A percentile compares a stretch with the other conserved stretches of the same genome.
Evolutionary conservation across 2,329 filamentous ascomycete genomes (phyloP).

Genomic region (Ophiosphaerella korrae): DNA sequence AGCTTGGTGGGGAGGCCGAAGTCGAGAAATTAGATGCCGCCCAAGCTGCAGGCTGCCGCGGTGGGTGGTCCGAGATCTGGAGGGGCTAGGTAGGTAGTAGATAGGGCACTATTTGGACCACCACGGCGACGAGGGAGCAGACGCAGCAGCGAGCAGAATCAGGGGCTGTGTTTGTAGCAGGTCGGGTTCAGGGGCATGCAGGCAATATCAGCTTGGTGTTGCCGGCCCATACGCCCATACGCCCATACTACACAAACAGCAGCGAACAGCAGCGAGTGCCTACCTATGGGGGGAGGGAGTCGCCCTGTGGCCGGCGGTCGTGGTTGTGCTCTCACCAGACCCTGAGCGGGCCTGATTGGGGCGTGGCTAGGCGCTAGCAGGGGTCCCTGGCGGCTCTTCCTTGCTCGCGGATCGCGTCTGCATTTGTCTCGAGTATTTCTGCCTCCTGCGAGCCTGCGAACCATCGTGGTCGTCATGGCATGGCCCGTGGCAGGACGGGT

Average conservation of each 20-base stretch:
- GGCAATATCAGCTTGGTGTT: too few relatives aligned
- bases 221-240: too few relatives aligned
- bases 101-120: too few relatives aligned
- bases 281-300: neutral
- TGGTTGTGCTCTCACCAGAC: conserved; percentile 8
- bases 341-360: conserved; percentile 22
- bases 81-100: neutral
- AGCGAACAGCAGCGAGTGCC: too few relatives aligned
- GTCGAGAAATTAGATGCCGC: conserved; percentile 37
- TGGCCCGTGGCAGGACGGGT: too few relatives aligned
- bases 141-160: too few relatives aligned
- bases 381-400: conserved; percentile 1
- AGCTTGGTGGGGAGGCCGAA: conserved; percentile 20
- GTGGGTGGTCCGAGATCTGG: conserved; percentile 11
- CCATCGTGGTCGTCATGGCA: neutral
- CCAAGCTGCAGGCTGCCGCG: conserved; percentile 25
- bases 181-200: too few relatives aligned
- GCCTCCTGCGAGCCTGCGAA: neutral
- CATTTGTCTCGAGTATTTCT: conserved; percentile 15
- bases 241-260: too few relatives aligned
- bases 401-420: conserved; percentile 11
- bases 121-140: too few relatives aligned
- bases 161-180: too few relatives aligned
- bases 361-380: conserved; percentile 10
- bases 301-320: conserved; percentile 3